Evolutionary conservation across 108 stramenopile genomes (phyloP), one percentile per base, ranked within the genome.

Genomic region (Skeletonema potamos): DNA sequence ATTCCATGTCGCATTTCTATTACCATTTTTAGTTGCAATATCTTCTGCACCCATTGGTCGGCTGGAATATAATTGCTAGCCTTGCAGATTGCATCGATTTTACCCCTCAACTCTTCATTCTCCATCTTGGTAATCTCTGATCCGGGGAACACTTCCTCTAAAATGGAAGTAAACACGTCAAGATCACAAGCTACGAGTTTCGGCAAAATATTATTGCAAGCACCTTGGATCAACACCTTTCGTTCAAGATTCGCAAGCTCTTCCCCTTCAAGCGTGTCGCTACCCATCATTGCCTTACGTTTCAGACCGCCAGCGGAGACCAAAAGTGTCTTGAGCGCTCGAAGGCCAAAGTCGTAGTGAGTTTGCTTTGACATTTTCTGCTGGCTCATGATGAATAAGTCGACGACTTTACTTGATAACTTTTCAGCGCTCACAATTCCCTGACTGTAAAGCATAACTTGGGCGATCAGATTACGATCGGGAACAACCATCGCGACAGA

Each of bases 301-400:
- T 99, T 99, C n/a, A 99, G 77, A n/a, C 95, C 96, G 13, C 99
- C 99, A 28, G 99, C 99, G 80, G 97, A 98, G 11, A 99, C 97
- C 3, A 99, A 83, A 24, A 99, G 85, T 10, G 97, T 97, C 73
- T 99, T 99, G 60, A 99, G 76, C 6, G 99, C 97, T 34, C 99
- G 94, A 33, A 99, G 91, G 2, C 98, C 98, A 71, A 98, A 99
- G 74, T 99, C 99, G 73, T 99, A 99, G 79, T 99, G 99, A 27
- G 86, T 73, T 66, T 98, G 99, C 18, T 78, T 82, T 4, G 96
- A 93, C 86, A 99, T 92, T 68, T 92, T 92, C 22, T 90, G 83
- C 58, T 95, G 85, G 71, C 97, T 97, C 28, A 94, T 79, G 57
- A 89, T 74, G 83, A 99, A 99, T 27, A 99, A 87, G 58, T 93